Evolutionary conservation across 2,329 filamentous ascomycete species (phyloP).

Genomic region (Cordyceps cateniannulata): DNA sequence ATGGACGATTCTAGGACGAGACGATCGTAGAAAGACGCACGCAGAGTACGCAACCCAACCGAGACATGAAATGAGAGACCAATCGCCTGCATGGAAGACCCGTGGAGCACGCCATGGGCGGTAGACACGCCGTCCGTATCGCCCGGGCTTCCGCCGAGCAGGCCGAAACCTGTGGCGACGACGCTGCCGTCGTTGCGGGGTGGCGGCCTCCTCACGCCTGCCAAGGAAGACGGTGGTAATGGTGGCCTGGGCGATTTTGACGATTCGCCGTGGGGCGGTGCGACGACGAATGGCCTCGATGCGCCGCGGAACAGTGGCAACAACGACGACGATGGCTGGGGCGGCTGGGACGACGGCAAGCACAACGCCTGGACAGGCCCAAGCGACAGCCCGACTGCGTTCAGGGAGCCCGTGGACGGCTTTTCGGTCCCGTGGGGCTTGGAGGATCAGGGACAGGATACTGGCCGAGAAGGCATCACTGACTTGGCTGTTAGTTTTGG

Average conservation of each 20-base stretch:
- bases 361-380: neutral
- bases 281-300: neutral
- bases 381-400: neutral
- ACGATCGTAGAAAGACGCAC: neutral
- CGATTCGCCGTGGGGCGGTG: neutral
- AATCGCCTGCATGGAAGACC: conserved; percentile 49
- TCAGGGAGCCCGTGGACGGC: neutral
- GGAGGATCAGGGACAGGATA: neutral
- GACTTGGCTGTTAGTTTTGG: conserved; percentile 26
- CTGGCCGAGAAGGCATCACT: neutral
- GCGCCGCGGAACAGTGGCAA: neutral
- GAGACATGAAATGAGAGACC: neutral
- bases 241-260: neutral
- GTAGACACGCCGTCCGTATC: conserved; percentile 25
- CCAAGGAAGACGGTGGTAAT: neutral
- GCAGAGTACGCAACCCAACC: neutral
- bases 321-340: conserved; percentile 29
- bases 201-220: neutral
- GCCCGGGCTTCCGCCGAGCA: conserved; percentile 18
- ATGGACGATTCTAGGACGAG: neutral
- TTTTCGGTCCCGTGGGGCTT: neutral
- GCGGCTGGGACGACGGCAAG: conserved; percentile 28
- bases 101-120: conserved; percentile 57
- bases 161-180: neutral
- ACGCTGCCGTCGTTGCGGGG: neutral